Evolutionary conservation across 2,329 filamentous ascomycete genomes (phyloP), one percentile per base, ranked within the genome.

Genomic region (Trichoderma sp.): DNA sequence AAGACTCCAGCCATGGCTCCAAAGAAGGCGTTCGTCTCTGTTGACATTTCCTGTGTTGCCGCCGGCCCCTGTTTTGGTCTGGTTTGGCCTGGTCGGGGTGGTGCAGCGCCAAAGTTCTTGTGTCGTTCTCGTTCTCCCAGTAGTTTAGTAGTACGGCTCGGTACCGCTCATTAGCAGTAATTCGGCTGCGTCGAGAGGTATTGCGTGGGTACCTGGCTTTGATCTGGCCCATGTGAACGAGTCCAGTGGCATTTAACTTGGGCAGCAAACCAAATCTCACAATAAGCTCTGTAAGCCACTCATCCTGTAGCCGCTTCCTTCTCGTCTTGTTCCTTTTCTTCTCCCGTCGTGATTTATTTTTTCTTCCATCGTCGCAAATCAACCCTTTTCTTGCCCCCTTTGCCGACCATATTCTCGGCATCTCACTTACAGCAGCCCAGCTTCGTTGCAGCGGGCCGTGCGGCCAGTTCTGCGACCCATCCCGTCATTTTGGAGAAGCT

Each of bases 401-500:
- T 34, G 8, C 36, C 26, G 14, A 14, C 26, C 28, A 26, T 47
- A 51, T 24, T 28, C n/a, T 6, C 57, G 66, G 39, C 57, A 70
- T 39, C 64, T 67, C 64, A 62, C 57, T 62, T 70, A 51, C 53
- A 57, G 51, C 36, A 51, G n/a, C 12, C 66, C 66, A 61, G 39
- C 57, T 9, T 53, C 32, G 28, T 69, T 70, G 51, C 66, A 58
- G 71, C 67, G 71, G 70, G 73, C 71, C 61, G 70, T 70, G 74
- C 75, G 73, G 75, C 76, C 74, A 66, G 30, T 72, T 74, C 74
- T 75, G 74, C 74, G 73, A 75, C 73, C 74, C 43, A 30, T 65
- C 71, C 71, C 36, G 66, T 34, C 36, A 53, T 47, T 6, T 70
- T 70, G 64, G 58, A 56, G 67, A 60, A 60, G 57, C 57, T 60